These are phyloP conservation scores for Stephanodiscus triporus DNA, from an alignment of 108 stramenopile genomes.

Conservation along the genomic window DNA sequence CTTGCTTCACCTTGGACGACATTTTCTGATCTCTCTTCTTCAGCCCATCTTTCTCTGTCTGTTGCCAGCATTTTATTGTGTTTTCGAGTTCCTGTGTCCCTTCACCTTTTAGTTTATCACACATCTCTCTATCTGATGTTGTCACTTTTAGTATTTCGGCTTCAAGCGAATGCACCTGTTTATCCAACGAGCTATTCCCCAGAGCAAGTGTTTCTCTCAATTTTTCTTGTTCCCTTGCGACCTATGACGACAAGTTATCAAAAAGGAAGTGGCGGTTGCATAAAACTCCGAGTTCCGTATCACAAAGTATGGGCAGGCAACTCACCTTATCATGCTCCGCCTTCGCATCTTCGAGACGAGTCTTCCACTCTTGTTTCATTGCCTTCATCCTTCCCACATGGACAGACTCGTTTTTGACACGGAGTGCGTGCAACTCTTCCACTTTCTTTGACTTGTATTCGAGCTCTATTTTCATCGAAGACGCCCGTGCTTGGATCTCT, in stretches of 20 bases:
- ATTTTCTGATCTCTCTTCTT: constrained; percentile 31
- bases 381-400: constrained; percentile 33
- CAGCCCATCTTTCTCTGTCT: constrained; percentile 35
- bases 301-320: not conserved
- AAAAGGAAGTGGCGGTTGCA: not conserved
- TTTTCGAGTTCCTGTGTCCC: constrained; percentile 30
- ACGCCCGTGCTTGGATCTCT: constrained; percentile 23
- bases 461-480: constrained; percentile 18
- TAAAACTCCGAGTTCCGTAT: not conserved
- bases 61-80: constrained; percentile 20
- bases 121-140: constrained; percentile 16
- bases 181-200: constrained; percentile 14
- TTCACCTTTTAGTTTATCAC: constrained; percentile 26
- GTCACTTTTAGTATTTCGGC: constrained; percentile 6
- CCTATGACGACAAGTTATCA: not conserved
- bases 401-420: constrained; percentile 26
- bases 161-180: constrained; percentile 17
- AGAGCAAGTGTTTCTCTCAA: constrained; percentile 5
- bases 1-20: constrained; percentile 32
- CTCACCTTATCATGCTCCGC: constrained; percentile 30
- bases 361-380: constrained; percentile 25
- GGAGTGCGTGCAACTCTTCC: constrained; percentile 21
- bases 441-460: constrained; percentile 17
- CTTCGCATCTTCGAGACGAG: constrained; percentile 6
- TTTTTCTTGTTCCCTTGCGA: constrained; percentile 9